These are phyloP conservation scores for Candida freyschussii DNA, from an alignment of 1,139 yeast species.

Conservation along the genomic window DNA sequence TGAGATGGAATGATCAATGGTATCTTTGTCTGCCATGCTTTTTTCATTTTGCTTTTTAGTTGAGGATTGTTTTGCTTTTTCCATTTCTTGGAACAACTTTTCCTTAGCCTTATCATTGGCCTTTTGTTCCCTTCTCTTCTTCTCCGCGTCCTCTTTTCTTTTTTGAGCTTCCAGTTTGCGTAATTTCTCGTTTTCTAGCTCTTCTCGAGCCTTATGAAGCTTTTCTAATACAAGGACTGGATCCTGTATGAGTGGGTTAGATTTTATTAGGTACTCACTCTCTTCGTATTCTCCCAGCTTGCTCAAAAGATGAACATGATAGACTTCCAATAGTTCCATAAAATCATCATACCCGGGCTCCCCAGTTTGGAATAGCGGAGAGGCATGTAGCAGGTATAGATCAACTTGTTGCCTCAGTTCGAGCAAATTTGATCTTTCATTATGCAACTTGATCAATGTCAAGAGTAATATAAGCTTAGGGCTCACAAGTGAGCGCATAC, in stretches of 20 bases:
- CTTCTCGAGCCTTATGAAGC: constrained; percentile 9
- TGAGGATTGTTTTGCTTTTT: constrained; percentile 8
- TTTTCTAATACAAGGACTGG: constrained; percentile 9
- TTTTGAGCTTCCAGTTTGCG: constrained; percentile 8
- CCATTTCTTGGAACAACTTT: constrained; percentile 5
- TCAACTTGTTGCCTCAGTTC: constrained; percentile 19
- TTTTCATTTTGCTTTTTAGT: constrained; percentile 4
- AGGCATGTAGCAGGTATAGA: constrained; percentile 14
- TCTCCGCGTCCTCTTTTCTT: constrained; percentile 10
- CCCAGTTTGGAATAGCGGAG: constrained; percentile 2
- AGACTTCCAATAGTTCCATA: constrained; percentile 20
- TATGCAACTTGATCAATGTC: constrained; percentile 21
- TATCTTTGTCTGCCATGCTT: constrained; percentile 2
- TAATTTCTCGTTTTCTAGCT: constrained; percentile 12
- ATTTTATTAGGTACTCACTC: constrained; percentile 17
- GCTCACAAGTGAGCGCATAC: constrained; percentile 9
- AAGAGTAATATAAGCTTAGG: constrained; percentile 20
- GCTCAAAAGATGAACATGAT: constrained; percentile 19
- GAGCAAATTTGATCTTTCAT: constrained; percentile 12
- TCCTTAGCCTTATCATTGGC: constrained; percentile 3
- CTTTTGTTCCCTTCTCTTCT: constrained; percentile 14
- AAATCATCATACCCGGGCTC: constrained; percentile 8
- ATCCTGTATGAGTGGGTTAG: constrained; percentile 15
- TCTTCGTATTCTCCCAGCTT: constrained; percentile 20
- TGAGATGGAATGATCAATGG: background rate